phyloP scores from a whole-genome alignment of 1,139 yeast species.

The Yamadazyma blattariae region DNA sequence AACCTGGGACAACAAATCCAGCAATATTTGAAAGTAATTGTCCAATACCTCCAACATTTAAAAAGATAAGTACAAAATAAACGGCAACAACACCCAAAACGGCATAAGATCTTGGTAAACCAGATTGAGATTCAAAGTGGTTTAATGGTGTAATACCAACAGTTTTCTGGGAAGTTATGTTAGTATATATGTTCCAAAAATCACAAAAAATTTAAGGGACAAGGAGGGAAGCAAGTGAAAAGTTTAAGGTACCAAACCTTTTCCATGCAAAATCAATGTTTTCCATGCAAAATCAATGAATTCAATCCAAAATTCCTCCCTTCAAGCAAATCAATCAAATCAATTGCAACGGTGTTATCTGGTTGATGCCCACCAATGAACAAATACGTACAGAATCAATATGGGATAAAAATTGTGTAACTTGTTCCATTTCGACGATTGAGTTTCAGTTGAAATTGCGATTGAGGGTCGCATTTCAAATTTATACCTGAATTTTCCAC shows the following conservation, averaged over 20 bases:
- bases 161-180: slow-evolving; percentile 10
- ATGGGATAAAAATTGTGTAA: slow-evolving; percentile 14
- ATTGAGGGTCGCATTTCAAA: slow-evolving; percentile 1
- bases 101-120: slow-evolving; percentile 87
- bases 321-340: neutral
- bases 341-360: neutral
- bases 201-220: neutral
- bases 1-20: slow-evolving; percentile 88
- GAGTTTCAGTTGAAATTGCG: slow-evolving; percentile 2
- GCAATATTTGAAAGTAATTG: slow-evolving; percentile 90
- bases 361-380: neutral
- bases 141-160: slow-evolving; percentile 11
- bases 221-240: no score
- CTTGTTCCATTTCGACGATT: slow-evolving; percentile 14
- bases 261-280: no score
- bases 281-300: no score
- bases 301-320: no score
- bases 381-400: slow-evolving; percentile 14
- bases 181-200: slow-evolving; percentile 5
- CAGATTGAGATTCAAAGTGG: slow-evolving; percentile 61
- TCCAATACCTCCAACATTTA: slow-evolving; percentile 92
- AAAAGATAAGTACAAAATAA: slow-evolving; percentile 75
- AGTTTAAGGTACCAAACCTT: no score
- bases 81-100: slow-evolving; percentile 60
- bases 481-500: no score